Evolutionary conservation across 164 flowering plant species (phyloP).

Genomic region (Magnolia kwangsiensis): DNA sequence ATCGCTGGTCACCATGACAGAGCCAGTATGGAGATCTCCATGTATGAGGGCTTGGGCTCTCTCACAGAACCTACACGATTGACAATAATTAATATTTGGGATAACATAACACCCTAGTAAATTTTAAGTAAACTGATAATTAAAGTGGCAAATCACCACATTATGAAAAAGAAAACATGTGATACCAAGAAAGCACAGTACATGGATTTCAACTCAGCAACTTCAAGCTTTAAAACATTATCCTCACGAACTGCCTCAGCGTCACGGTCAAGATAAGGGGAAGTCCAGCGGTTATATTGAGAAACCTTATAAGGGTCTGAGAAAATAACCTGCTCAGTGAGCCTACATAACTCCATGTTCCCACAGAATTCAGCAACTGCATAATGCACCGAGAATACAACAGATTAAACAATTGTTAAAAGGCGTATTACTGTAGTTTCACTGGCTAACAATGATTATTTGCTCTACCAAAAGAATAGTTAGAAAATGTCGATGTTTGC

Average conservation of each 20-base stretch:
- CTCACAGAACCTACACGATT: constrained; percentile 72
- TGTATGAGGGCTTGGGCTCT: constrained; percentile 91
- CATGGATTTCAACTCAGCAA: constrained; percentile 88
- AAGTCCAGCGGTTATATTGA: constrained; percentile 68
- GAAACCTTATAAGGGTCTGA: constrained; percentile 92
- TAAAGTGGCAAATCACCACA: neutral
- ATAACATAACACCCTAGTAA: neutral
- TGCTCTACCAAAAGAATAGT: neutral
- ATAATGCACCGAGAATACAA: constrained; percentile 7
- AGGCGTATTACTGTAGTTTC: neutral
- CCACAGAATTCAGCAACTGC: constrained; percentile 96
- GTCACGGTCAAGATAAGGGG: constrained; percentile 85
- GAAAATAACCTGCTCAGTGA: constrained; percentile 91
- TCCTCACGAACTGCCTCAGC: constrained; percentile 79
- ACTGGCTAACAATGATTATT: neutral
- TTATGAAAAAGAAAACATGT: neutral
- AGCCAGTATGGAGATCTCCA: constrained; percentile 96
- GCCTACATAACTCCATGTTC: constrained; percentile 89
- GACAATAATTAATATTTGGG: neutral
- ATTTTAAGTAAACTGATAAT: neutral
- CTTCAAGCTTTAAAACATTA: constrained; percentile 69
- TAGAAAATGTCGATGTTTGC: neutral
- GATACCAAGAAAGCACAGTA: constrained; percentile 23
- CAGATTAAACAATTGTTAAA: neutral
- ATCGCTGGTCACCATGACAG: constrained; percentile 82